Percentiles rank a stretch among this genome's conserved stretches.
Evolutionary conservation across 1,284 basidiomycete species (phyloP).

Genomic region (Inonotus obliquus): DNA sequence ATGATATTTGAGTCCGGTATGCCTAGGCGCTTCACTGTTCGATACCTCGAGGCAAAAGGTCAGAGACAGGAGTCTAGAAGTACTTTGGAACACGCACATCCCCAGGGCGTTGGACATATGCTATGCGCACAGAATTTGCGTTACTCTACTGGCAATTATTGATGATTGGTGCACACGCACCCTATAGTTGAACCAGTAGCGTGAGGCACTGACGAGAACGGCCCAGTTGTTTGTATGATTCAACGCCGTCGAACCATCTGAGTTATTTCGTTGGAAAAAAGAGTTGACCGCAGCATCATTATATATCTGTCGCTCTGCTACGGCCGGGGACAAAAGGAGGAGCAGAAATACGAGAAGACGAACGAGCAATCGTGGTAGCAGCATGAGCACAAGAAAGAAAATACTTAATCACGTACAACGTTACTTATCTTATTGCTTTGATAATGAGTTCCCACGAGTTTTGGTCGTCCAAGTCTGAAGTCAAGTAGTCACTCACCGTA

Average conservation of each 20-base stretch:
- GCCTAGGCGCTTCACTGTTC: conserved; percentile 95
- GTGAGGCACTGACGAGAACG: conserved; percentile 88
- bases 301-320: no score
- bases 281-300: not conserved
- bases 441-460: no score
- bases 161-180: conserved; percentile 44
- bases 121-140: no score
- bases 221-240: conserved; percentile 98
- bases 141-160: no score
- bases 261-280: not conserved
- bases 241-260: not conserved
- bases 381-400: no score
- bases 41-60: conserved; percentile 59
- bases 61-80: not conserved
- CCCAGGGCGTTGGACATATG: conserved; percentile 10
- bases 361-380: no score
- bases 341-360: no score
- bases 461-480: no score
- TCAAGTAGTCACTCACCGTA: no score
- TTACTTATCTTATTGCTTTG: no score
- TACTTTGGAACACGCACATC: not conserved
- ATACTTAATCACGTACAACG: no score
- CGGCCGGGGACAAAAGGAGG: no score
- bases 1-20: conserved; percentile 99
- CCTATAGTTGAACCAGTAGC: conserved; percentile 99